Base-by-base conservation (phyloP, 2,329 filamentous ascomycete genomes). In the Fusarium sp. region DNA sequence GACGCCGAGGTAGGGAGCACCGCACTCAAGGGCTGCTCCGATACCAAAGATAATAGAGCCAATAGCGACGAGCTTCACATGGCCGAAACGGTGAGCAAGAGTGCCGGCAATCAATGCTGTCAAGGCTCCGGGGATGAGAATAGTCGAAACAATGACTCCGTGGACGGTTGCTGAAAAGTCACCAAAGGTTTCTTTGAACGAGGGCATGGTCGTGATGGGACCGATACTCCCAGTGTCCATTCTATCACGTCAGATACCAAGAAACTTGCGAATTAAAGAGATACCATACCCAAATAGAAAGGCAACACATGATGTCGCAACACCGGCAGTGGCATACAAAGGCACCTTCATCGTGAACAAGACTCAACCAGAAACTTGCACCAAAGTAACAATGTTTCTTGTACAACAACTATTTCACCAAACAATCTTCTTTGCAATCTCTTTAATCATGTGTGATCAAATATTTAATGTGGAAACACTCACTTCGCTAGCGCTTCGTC, bases 121-220 rank as follows among this genome's bases (percentile, higher is more conserved):
- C 14, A 92, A 79, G 0, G 88, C 90, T 7, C 88, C 90, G 0
- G 90, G 87, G 27, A 91, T 84, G 24, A 92, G 83, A 55, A 91
- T 88, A 0, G 87, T 87, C 0, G 90, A 91, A 17, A 92, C 89
- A 8, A 90, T 85, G 4, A 91, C 81, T 1, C 90, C 90, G 71
- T 89, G 89, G 1, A 91, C 76, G 0, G 87, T 87, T 0, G 89
- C 83, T 2, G 87, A 88, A 51, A 88, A 84, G 16, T 83, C 79
- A 5, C 89, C 89, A 73, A 91, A 87, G 5, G 84, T 83, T 3
- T 80, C 64, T 11, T 81, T 81, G 77, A 90, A 92, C 17, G 82
- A 80, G 0, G 82, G 74, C 90, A 92, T 92, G 4, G 85, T 84
- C 0, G 89, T 91, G 0, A 91, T 85, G 5, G 89, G 87, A 2